Evolutionary conservation across 73 alveolate species (phyloP).

Genomic region (Symbiodinium pilosum): DNA sequence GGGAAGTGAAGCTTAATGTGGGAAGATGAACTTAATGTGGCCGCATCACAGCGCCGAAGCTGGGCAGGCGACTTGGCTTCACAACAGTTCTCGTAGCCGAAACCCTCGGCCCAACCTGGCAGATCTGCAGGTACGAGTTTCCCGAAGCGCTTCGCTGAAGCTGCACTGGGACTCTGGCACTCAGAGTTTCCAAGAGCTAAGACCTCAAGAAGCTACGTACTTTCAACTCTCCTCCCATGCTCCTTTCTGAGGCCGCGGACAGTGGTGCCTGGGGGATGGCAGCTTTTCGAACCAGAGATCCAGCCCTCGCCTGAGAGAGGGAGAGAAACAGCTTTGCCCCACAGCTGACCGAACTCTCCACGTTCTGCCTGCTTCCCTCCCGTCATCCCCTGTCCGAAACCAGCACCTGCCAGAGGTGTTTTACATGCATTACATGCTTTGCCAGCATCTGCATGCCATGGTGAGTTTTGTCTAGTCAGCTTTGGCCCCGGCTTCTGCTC

Average conservation of each 20-base stretch:
- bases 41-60: too few relatives aligned
- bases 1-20: too few relatives aligned
- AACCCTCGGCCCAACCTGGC: constrained; percentile 75
- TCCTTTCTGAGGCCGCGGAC: constrained; percentile 4
- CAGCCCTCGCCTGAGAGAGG: constrained; percentile 47
- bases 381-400: constrained; percentile 85
- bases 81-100: constrained; percentile 82
- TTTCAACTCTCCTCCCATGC: not conserved
- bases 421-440: not conserved
- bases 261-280: not conserved
- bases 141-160: not conserved
- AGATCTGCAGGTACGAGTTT: not conserved
- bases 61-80: not conserved
- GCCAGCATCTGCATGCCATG: not conserved
- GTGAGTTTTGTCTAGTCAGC: not conserved
- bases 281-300: constrained; percentile 69
- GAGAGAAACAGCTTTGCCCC: not conserved
- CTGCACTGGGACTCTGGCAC: not conserved
- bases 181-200: constrained; percentile 82
- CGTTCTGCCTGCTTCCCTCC: constrained; percentile 43
- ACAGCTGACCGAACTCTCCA: not conserved
- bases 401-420: constrained; percentile 24
- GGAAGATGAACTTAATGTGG: too few relatives aligned
- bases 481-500: constrained; percentile 56
- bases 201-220: not conserved